phyloP scores from a whole-genome alignment of 2,329 filamentous ascomycete species.

The Tetracladium maxilliforme region DNA sequence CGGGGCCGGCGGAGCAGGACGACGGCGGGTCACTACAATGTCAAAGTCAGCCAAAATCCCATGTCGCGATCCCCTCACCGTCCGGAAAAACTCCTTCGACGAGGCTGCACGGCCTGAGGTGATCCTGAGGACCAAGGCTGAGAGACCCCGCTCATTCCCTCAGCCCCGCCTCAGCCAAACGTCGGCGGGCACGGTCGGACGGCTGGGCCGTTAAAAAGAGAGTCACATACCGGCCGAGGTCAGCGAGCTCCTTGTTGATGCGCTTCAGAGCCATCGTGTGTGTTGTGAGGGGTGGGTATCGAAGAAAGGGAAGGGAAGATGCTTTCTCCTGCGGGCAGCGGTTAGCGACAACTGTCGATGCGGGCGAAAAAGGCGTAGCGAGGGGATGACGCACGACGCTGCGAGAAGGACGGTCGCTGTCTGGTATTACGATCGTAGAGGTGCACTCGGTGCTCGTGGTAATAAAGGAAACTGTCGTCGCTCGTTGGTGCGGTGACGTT shows the following conservation, averaged over 20 bases:
- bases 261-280: conserved; percentile 70
- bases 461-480: too few species aligned
- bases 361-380: not conserved
- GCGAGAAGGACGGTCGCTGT: too few species aligned
- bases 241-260: conserved; percentile 88
- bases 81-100: not conserved
- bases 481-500: too few species aligned
- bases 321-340: too few species aligned
- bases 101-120: not conserved
- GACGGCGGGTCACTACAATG: conserved; percentile 99
- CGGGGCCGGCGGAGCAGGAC: conserved; percentile 93
- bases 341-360: not conserved
- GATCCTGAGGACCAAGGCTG: conserved; percentile 14
- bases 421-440: too few species aligned
- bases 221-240: conserved; percentile 66
- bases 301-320: conserved; percentile 9
- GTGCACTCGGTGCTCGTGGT: too few species aligned
- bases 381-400: conserved; percentile 1
- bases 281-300: conserved; percentile 9
- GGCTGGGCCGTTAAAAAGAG: conserved; percentile 6
- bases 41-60: conserved; percentile 9
- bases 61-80: conserved; percentile 6
- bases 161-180: conserved; percentile 10
- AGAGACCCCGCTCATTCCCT: conserved; percentile 13
- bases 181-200: conserved; percentile 4